Percentiles rank a stretch among this genome's conserved stretches.
Conservation (phyloP, 257 asterid species). For the Dorcoceras hygrometricum region DNA sequence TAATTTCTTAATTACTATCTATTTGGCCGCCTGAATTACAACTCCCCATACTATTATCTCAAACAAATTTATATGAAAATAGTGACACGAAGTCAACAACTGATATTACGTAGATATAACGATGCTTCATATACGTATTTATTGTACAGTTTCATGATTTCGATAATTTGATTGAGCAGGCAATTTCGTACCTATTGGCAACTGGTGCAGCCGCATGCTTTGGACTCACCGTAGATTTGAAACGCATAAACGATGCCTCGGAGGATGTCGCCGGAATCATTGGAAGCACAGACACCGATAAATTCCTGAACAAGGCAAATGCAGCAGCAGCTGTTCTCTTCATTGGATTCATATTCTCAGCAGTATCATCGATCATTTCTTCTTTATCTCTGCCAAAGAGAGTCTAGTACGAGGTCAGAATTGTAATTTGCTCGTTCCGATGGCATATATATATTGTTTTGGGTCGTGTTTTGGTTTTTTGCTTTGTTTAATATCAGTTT, state of each 20-base stretch:
- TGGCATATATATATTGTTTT: too few species aligned
- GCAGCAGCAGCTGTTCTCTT: slow-evolving; percentile 41
- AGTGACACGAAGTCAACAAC: too few species aligned
- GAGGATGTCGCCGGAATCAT: not conserved
- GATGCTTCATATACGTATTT: too few species aligned
- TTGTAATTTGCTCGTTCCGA: too few species aligned
- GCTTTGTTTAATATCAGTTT: too few species aligned
- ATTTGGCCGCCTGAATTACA: too few species aligned
- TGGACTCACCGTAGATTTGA: slow-evolving; percentile 48
- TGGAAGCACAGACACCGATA: not conserved
- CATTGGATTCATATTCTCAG: slow-evolving; percentile 36
- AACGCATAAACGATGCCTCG: slow-evolving; percentile 6
- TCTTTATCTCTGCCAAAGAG: slow-evolving; percentile 33
- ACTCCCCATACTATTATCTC: too few species aligned
- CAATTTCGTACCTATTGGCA: slow-evolving; percentile 32
- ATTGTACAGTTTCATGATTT: too few species aligned
- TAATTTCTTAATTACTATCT: too few species aligned
- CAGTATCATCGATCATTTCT: slow-evolving; percentile 41
- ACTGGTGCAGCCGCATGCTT: slow-evolving; percentile 57
- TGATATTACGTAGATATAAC: too few species aligned
- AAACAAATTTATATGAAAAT: too few species aligned
- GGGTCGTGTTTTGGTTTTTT: too few species aligned
- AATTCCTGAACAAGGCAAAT: slow-evolving; percentile 36
- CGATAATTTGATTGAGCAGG: slow-evolving; percentile 25
- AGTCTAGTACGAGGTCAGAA: not conserved